Conservation (phyloP, 1,284 basidiomycete species). For the Microbotryum intermedium region DNA sequence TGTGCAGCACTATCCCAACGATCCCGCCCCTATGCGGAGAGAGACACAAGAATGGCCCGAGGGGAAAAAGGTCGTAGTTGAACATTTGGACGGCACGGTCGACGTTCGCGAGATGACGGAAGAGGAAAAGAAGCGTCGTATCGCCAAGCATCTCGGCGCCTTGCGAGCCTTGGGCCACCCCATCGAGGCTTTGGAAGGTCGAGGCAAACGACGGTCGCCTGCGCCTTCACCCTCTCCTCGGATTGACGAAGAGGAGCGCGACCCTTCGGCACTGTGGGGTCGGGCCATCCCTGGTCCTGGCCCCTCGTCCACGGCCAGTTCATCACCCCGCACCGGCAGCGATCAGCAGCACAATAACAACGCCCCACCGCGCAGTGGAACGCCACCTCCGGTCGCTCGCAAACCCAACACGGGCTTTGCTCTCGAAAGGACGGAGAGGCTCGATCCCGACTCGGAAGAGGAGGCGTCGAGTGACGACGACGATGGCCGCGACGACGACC, state of each 20-base stretch:
- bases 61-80: slow-evolving; percentile 31
- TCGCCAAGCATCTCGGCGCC: slow-evolving; percentile 26
- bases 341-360: no score
- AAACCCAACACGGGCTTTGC: slow-evolving; percentile 2
- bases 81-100: slow-evolving; percentile 21
- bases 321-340: neutral
- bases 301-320: neutral
- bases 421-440: slow-evolving; percentile 14
- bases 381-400: neutral
- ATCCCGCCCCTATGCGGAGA: neutral
- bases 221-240: neutral
- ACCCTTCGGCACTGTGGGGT: neutral
- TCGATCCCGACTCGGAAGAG: slow-evolving; percentile 17
- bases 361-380: no score
- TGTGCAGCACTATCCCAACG: slow-evolving; percentile 15
- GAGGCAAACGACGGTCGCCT: neutral
- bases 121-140: slow-evolving; percentile 16
- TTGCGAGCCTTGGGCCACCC: slow-evolving; percentile 21
- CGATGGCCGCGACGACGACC: neutral
- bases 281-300: neutral
- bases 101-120: slow-evolving; percentile 23
- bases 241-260: neutral
- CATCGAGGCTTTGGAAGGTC: slow-evolving; percentile 13
- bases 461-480: slow-evolving; percentile 5
- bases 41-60: slow-evolving; percentile 21